Evolutionary conservation across 495 filamentous ascomycete species (phyloP).

Genomic region (Margaritispora aquatica): DNA sequence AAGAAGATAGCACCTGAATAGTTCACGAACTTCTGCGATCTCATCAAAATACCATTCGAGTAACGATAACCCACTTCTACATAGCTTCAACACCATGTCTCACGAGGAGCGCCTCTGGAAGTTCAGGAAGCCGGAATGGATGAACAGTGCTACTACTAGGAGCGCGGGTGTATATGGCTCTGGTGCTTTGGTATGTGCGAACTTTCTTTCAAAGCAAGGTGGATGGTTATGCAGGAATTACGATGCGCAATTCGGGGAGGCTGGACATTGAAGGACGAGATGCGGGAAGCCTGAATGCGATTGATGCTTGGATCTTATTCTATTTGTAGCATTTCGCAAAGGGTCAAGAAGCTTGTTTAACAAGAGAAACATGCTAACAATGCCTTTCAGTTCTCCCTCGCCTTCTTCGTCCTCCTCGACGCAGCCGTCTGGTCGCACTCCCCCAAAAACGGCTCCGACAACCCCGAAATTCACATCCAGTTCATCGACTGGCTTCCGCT

Average conservation of each 20-base stretch:
- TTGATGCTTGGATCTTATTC: neutral
- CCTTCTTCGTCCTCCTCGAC: slow-evolving; percentile 95
- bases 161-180: slow-evolving; percentile 80
- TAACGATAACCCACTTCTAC: neutral
- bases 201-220: neutral
- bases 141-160: slow-evolving; percentile 78
- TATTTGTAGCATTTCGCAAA: neutral
- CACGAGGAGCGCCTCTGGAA: slow-evolving; percentile 65
- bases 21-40: neutral
- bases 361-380: neutral
- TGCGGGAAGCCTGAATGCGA: neutral
- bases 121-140: slow-evolving; percentile 78
- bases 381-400: slow-evolving; percentile 75
- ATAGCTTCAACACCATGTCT: slow-evolving; percentile 32
- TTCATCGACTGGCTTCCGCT: slow-evolving; percentile 99
- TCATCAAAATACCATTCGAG: neutral
- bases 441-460: slow-evolving; percentile 62
- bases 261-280: no score
- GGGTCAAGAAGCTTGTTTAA: neutral
- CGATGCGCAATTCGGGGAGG: neutral
- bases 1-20: neutral
- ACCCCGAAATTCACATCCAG: slow-evolving; percentile 67
- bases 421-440: slow-evolving; percentile 82
- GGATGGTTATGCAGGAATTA: neutral
- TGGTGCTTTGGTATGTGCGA: slow-evolving; percentile 73